These are phyloP conservation scores for Aphanomyces astaci DNA, from an alignment of 352 stramenopile species.

Conservation along the genomic window DNA sequence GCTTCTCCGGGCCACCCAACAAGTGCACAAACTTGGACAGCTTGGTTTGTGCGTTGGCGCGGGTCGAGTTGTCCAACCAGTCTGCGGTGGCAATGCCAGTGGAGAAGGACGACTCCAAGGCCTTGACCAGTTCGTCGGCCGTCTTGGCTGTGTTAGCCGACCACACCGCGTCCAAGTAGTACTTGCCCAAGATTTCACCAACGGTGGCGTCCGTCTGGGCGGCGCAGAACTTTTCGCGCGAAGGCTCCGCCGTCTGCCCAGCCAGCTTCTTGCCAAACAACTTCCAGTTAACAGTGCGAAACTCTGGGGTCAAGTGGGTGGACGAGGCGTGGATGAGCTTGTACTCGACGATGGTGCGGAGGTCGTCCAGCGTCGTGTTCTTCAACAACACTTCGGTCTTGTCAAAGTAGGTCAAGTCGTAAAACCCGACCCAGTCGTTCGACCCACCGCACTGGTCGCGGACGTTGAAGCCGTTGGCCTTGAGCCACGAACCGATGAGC, in stretches of 20 bases:
- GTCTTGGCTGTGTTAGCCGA: not conserved
- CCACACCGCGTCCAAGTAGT: constrained; percentile 13
- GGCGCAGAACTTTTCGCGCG: not conserved
- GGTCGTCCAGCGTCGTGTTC: not conserved
- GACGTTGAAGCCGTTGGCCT: too few species aligned
- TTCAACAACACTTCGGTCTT: not conserved
- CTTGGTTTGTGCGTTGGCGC: too few species aligned
- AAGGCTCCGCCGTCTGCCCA: constrained; percentile 7
- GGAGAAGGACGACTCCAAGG: too few species aligned
- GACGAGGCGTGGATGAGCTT: too few species aligned
- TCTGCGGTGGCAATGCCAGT: too few species aligned
- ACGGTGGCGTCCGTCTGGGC: not conserved
- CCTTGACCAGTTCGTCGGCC: too few species aligned
- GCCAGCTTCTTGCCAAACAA: constrained; percentile 10
- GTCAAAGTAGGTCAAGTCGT: constrained; percentile 20
- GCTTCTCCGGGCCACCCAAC: too few species aligned
- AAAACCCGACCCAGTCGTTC: too few species aligned
- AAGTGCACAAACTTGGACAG: too few species aligned
- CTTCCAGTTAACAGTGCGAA: constrained; percentile 10
- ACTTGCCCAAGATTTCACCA: constrained; percentile 15
- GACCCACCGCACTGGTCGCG: too few species aligned
- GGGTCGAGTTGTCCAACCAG: too few species aligned
- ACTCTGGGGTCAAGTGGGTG: not conserved
- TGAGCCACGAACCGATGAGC: too few species aligned
- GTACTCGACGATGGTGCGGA: constrained; percentile 2